Percentiles rank a stretch among this genome's conserved stretches.
phyloP scores from a whole-genome alignment of 1,284 basidiomycete species.

The Tilletia horrida region DNA sequence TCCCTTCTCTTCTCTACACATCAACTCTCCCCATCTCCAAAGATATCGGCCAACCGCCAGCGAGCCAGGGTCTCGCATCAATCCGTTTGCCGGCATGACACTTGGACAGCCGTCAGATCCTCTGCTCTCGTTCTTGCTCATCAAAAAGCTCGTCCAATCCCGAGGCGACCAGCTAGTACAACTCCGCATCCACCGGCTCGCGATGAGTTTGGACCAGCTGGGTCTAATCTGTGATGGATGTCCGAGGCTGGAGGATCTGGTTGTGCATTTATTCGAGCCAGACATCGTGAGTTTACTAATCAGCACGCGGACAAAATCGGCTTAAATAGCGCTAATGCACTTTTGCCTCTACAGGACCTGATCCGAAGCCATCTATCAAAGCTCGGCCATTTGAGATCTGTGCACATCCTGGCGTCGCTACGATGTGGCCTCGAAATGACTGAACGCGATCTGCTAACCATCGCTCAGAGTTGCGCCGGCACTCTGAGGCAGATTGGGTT shows the following conservation, averaged over 20 bases:
- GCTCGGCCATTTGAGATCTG: slow-evolving; percentile 29
- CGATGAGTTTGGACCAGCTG: slow-evolving; percentile 40
- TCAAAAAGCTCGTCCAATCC: slow-evolving; percentile 27
- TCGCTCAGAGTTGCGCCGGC: slow-evolving; percentile 29
- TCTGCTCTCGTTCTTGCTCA: slow-evolving; percentile 25
- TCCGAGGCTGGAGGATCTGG: slow-evolving; percentile 37
- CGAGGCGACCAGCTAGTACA: slow-evolving; percentile 31
- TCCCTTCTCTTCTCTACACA: slow-evolving; percentile 6
- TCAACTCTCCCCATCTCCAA: not conserved
- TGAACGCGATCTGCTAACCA: slow-evolving; percentile 30
- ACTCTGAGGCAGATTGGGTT: slow-evolving; percentile 46
- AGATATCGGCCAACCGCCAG: not conserved
- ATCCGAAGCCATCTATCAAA: slow-evolving; percentile 24
- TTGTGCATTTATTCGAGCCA: slow-evolving; percentile 46
- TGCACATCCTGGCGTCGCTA: slow-evolving; percentile 41
- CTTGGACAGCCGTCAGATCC: slow-evolving; percentile 8
- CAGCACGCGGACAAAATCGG: too few species aligned
- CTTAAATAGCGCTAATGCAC: too few species aligned
- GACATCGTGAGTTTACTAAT: slow-evolving; percentile 33
- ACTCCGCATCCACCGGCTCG: slow-evolving; percentile 46
- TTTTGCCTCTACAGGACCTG: too few species aligned
- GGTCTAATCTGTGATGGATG: slow-evolving; percentile 31
- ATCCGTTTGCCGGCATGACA: too few species aligned
- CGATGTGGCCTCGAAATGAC: slow-evolving; percentile 31
- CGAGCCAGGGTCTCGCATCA: too few species aligned